phyloP scores from a whole-genome alignment of 2,329 filamentous ascomycete species.

The Aureobasidium zeae region DNA sequence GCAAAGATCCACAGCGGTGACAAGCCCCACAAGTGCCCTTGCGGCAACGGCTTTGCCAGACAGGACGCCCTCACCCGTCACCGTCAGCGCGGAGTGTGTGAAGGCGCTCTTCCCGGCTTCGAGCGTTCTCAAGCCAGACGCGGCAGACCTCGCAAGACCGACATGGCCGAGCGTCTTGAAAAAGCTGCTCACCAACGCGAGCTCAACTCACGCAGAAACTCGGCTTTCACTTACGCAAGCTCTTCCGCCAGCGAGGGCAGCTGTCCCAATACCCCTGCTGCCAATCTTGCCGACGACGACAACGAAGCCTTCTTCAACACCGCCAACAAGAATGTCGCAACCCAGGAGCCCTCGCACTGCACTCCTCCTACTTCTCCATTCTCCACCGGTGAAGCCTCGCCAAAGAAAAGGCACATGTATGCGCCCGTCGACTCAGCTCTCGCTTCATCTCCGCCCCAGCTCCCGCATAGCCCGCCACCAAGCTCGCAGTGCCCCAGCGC shows the following conservation, averaged over 20 bases:
- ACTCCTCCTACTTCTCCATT: slow-evolving; percentile 18
- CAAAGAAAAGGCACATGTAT: slow-evolving; percentile 5
- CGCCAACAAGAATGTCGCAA: slow-evolving; percentile 12
- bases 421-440: neutral
- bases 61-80: slow-evolving; percentile 93
- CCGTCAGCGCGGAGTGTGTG: slow-evolving; percentile 90
- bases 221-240: slow-evolving; percentile 15
- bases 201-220: slow-evolving; percentile 23
- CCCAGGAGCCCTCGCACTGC: slow-evolving; percentile 7
- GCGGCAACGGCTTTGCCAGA: slow-evolving; percentile 86
- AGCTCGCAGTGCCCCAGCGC: slow-evolving; percentile 14
- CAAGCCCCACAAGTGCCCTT: slow-evolving; percentile 91
- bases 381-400: slow-evolving; percentile 10
- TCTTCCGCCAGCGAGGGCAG: slow-evolving; percentile 15
- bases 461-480: slow-evolving; percentile 7
- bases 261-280: slow-evolving; percentile 17
- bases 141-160: slow-evolving; percentile 54
- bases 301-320: slow-evolving; percentile 12
- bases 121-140: slow-evolving; percentile 50
- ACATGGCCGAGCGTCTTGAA: slow-evolving; percentile 47
- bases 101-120: slow-evolving; percentile 78
- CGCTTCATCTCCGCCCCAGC: slow-evolving; percentile 8
- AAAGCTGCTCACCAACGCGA: slow-evolving; percentile 48
- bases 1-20: slow-evolving; percentile 95
- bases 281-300: slow-evolving; percentile 7